Evolutionary conservation across 176 grass and related monocot species (phyloP).

Genomic region (Musa itinerans): DNA sequence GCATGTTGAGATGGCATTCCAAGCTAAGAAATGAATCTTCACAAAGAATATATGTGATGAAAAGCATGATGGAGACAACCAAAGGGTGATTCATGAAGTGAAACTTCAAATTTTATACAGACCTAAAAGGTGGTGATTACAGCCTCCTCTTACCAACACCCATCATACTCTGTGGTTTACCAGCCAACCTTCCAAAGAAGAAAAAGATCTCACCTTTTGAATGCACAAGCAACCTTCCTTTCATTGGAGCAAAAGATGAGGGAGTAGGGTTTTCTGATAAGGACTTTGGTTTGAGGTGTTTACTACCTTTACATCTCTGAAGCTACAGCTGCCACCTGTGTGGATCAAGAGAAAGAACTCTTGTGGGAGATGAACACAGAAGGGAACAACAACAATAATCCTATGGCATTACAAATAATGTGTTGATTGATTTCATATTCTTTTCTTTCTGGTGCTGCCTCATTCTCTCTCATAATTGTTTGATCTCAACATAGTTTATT

Average conservation of each 20-base stretch:
- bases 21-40: background rate
- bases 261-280: background rate
- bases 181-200: background rate
- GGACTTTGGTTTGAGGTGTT: background rate
- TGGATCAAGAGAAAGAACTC: background rate
- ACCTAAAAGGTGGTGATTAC: background rate
- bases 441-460: background rate
- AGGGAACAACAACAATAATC: background rate
- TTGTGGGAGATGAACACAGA: too few relatives aligned
- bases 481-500: background rate
- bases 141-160: too few relatives aligned
- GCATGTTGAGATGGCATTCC: background rate
- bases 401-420: background rate
- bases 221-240: background rate
- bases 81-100: background rate
- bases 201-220: background rate
- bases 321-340: background rate
- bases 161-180: background rate
- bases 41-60: background rate
- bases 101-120: background rate
- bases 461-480: background rate
- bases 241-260: background rate
- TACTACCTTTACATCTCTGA: background rate
- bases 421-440: background rate
- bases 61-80: background rate